Base-by-base conservation (phyloP, 192 early-diverging fungal genomes). In the Dimargaris cristalligena region DNA sequence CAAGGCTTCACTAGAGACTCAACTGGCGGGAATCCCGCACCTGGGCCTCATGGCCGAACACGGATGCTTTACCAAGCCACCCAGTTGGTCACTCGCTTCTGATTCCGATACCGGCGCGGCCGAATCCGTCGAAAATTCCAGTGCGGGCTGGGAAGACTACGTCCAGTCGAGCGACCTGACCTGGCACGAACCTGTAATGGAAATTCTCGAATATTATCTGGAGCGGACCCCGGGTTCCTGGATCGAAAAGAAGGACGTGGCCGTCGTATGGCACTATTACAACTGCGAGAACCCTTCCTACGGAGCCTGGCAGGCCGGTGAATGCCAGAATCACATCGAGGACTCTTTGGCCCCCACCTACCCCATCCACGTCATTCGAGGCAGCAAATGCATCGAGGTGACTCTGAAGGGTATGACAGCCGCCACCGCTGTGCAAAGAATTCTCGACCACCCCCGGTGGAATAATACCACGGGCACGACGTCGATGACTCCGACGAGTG, bases 301-400 rank as follows among this genome's bases (percentile, higher is more conserved):
- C 60, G 80, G 78, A 6, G 65, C 75, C 33, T 89, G 88, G 86
- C 85, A 87, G 62, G 86, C 86, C 14, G 79, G 82, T 26, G 88
- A 90, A 65, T 89, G 87, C 64, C 79, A 84, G 55, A 91, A 89
- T 63, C 88, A 91, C 59, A 85, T 91, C 56, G 77, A 82, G 62
- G 78, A 83, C 30, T 67, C 82, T 4, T 68, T 91, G 23, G 75
- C 77, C 9, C 65, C 72, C 20, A 80, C 68, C 50, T 89, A 75
- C 64, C 78, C 87, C 8, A 80, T 91, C 35, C 86, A 86, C 49
- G 72, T 74, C 22, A 61, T 87, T 18, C 70, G 77, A 30, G 85
- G 84, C 29, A 74, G 78, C 25, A 77, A 82, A 52, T 80, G 74
- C 32, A 63, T 91, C 29, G 83, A 89, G 63, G 78, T 90, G 23